Percentiles rank a stretch among this genome's conserved stretches.
Evolutionary conservation across 2,329 filamentous ascomycete species (phyloP).

Genomic region (Calonectria pseudoturangicola): DNA sequence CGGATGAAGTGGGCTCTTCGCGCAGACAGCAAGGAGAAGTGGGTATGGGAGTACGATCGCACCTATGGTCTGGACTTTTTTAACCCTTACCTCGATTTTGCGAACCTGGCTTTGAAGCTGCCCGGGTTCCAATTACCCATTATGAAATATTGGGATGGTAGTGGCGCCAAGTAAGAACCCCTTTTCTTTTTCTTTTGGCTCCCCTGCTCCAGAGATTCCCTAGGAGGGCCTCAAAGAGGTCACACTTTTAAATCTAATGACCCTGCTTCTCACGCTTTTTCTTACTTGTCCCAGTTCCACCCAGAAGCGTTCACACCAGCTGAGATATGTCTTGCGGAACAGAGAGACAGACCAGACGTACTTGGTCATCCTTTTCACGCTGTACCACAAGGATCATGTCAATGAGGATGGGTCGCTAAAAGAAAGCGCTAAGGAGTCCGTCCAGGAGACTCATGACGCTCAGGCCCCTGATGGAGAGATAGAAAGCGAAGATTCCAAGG

Average conservation of each 20-base stretch:
- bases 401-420: conserved; percentile 76
- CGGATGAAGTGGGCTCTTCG: conserved; percentile 77
- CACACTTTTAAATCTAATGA: conserved; percentile 44
- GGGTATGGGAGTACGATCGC: conserved; percentile 73
- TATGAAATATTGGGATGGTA: conserved; percentile 87
- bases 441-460: conserved; percentile 37
- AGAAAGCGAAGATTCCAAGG: conserved; percentile 59
- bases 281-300: conserved; percentile 53
- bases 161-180: conserved; percentile 79
- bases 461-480: conserved; percentile 45
- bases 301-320: conserved; percentile 82
- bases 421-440: conserved; percentile 58
- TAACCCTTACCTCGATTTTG: conserved; percentile 93
- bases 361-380: conserved; percentile 86
- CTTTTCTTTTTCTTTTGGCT: conserved; percentile 35
- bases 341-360: conserved; percentile 83
- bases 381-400: conserved; percentile 81
- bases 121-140: conserved; percentile 84
- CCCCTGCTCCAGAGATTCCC: background rate
- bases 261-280: conserved; percentile 46
- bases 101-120: conserved; percentile 80
- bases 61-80: conserved; percentile 82
- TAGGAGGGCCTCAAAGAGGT: background rate
- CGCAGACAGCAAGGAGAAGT: conserved; percentile 68
- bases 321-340: conserved; percentile 95